Evolutionary conservation across 805 yeast genomes (phyloP).

Genomic region (Starmerella tilneyi): DNA sequence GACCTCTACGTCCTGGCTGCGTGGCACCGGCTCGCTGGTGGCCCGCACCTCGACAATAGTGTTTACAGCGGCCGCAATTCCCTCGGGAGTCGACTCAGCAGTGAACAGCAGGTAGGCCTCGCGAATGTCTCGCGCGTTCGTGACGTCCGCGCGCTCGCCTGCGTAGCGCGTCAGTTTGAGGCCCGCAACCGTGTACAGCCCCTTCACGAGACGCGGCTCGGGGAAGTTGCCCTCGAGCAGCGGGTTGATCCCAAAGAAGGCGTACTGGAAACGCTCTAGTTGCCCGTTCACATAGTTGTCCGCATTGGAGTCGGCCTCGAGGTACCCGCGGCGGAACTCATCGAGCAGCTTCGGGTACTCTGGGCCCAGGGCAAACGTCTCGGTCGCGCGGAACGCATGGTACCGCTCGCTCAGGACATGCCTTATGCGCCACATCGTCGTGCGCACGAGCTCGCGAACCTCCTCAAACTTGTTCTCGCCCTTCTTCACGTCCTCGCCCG

Average conservation of each 20-base stretch:
- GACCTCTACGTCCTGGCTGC: conserved; percentile 24
- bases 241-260: conserved; percentile 75
- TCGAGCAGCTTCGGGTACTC: conserved; percentile 42
- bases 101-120: conserved; percentile 43
- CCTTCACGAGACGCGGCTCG: conserved; percentile 51
- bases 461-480: conserved; percentile 27
- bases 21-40: conserved; percentile 21
- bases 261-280: conserved; percentile 67
- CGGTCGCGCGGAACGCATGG: conserved; percentile 53
- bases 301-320: conserved; percentile 44
- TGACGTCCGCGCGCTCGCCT: conserved; percentile 27
- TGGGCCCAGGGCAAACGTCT: conserved; percentile 32
- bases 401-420: conserved; percentile 83
- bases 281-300: conserved; percentile 55
- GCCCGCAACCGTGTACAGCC: conserved; percentile 58
- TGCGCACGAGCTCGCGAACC: conserved; percentile 39
- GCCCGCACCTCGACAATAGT: conserved; percentile 42
- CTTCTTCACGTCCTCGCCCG: conserved; percentile 22
- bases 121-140: conserved; percentile 29
- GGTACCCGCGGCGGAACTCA: conserved; percentile 50
- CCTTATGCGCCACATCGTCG: conserved; percentile 69
- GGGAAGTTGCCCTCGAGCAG: conserved; percentile 49
- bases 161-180: conserved; percentile 50
- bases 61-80: conserved; percentile 35
- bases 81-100: conserved; percentile 37